Evolutionary conservation across 2,329 filamentous ascomycete species (phyloP), one percentile per base, ranked within the genome.

Genomic region (Fusarium foetens): DNA sequence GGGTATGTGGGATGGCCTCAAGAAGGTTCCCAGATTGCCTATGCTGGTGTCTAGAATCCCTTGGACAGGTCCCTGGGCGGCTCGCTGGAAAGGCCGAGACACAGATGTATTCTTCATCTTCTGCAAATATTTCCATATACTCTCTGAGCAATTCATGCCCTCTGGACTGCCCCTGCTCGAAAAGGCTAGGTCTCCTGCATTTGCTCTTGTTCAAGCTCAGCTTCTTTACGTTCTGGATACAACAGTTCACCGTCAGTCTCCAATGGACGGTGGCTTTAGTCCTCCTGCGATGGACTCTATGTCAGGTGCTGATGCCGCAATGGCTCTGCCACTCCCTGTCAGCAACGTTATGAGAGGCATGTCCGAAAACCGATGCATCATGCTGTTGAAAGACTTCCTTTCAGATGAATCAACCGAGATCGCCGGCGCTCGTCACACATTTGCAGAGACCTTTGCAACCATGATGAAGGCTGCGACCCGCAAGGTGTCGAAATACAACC

Each of bases 21-120:
- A 90, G 68, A 89, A 90, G 70, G 87, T 90, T 3, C 87, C 91
- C 13, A 86, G 85, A 68, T 84, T 92, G 58, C 92, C 94, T 2
- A 79, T 94, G 42, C 88, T 91, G 35, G 89, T 92, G 9, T 87
- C 90, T 35, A 90, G 91, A 71, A 91, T 97, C n/a, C 86, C 91
- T 46, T 98, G 95, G 94, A 90, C 92, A 76, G 93, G 94, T 2
- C 90, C 91, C 2, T 98, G 95, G 95, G 85, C 93, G 12, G 89
- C 92, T 42, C 90, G 94, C 68, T 98, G 95, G 95, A 92, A 90
- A 68, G 95, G 95, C 19, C 90, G 91, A 5, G 94, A 97, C 75
- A 97, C 93, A 8, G 95, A 97, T 77, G 85, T 98, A 38, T 94
- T 97, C 79, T 97, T 95, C 82, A 92, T 97, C 48, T 98, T 98